Percentiles rank a stretch among this genome's conserved stretches.
These are phyloP conservation scores for Paraphaeosphaeria sporulosa DNA, from an alignment of 2,329 filamentous ascomycete genomes.

Conservation along the genomic window DNA sequence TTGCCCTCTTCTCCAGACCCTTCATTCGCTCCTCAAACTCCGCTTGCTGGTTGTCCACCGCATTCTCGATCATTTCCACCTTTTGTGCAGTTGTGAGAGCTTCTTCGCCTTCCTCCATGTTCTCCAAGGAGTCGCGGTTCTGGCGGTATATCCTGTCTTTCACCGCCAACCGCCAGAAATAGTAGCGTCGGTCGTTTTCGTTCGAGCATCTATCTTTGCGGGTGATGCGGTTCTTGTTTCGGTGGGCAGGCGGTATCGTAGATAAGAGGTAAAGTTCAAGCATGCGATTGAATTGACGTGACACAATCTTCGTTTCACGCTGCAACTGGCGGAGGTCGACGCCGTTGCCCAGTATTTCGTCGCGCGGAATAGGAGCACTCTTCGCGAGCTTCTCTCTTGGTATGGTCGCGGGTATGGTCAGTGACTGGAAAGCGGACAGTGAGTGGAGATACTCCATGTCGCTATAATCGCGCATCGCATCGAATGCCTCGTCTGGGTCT, in stretches of 20 bases:
- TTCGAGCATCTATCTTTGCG: constrained; percentile 58
- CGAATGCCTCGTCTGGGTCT: constrained; percentile 88
- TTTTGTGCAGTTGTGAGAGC: constrained; percentile 62
- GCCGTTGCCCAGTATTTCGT: constrained; percentile 64
- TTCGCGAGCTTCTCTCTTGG: constrained; percentile 61
- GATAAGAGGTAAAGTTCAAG: constrained; percentile 77
- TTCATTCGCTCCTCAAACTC: constrained; percentile 76
- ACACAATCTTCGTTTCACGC: constrained; percentile 72
- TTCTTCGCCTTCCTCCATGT: constrained; percentile 63
- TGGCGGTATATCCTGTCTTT: constrained; percentile 80
- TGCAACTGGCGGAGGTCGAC: constrained; percentile 65
- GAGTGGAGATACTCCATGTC: constrained; percentile 72
- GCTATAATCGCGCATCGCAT: constrained; percentile 77
- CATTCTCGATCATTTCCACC: constrained; percentile 75
- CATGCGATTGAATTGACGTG: constrained; percentile 77
- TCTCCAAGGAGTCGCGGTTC: constrained; percentile 74
- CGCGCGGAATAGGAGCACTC: constrained; percentile 58
- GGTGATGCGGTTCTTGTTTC: constrained; percentile 54
- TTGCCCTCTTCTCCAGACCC: constrained; percentile 47
- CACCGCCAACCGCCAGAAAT: constrained; percentile 76
- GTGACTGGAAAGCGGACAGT: constrained; percentile 63
- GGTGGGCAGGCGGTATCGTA: constrained; percentile 60
- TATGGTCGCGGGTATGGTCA: constrained; percentile 62
- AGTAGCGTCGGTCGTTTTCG: constrained; percentile 68
- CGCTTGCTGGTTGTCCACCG: constrained; percentile 71